A percentile compares a stretch with the other conserved stretches of the same genome.
phyloP scores from a whole-genome alignment of 805 yeast genomes.

The Ogataea pilisensis region DNA sequence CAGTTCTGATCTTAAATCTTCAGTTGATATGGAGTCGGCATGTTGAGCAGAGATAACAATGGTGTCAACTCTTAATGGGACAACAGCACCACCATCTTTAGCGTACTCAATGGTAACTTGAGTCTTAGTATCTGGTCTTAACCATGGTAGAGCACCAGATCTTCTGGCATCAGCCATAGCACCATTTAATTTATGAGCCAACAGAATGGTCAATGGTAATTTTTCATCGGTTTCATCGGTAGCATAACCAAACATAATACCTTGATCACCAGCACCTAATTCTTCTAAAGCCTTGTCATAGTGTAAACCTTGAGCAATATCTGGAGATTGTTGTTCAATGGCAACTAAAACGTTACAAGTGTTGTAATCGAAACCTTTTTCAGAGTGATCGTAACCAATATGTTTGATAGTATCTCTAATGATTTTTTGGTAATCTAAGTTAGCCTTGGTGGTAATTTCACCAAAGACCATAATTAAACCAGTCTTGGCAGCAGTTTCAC shows the following conservation, averaged over 20 bases:
- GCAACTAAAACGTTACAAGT: conserved; percentile 99
- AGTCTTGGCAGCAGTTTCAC: conserved; percentile 98
- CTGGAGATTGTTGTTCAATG: conserved; percentile 98
- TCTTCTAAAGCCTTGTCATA: conserved; percentile 94
- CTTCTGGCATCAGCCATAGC: conserved; percentile 98
- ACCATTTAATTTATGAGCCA: conserved; percentile 94
- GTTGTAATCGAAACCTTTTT: conserved; percentile 97
- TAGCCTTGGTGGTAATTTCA: conserved; percentile 97
- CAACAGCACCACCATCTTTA: conserved; percentile 90
- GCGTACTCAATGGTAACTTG: conserved; percentile 98
- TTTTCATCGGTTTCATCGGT: conserved; percentile 98
- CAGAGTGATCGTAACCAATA: conserved; percentile 95
- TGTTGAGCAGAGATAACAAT: conserved; percentile 97
- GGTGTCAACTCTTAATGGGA: conserved; percentile 96
- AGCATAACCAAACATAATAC: conserved; percentile 99
- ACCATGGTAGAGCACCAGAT: conserved; percentile 90
- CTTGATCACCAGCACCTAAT: conserved; percentile 99
- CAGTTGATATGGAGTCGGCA: conserved; percentile 93
- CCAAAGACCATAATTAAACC: conserved; percentile 99
- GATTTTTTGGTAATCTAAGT: conserved; percentile 93
- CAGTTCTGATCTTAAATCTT: conserved; percentile 79
- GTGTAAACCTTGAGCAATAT: conserved; percentile 99
- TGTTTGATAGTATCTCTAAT: conserved; percentile 98
- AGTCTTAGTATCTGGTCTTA: conserved; percentile 99
- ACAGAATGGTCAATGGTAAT: conserved; percentile 88